Percentiles rank a stretch among this genome's conserved stretches.
These are phyloP conservation scores for Candida hispaniensis DNA, from an alignment of 805 yeast species.

Conservation along the genomic window DNA sequence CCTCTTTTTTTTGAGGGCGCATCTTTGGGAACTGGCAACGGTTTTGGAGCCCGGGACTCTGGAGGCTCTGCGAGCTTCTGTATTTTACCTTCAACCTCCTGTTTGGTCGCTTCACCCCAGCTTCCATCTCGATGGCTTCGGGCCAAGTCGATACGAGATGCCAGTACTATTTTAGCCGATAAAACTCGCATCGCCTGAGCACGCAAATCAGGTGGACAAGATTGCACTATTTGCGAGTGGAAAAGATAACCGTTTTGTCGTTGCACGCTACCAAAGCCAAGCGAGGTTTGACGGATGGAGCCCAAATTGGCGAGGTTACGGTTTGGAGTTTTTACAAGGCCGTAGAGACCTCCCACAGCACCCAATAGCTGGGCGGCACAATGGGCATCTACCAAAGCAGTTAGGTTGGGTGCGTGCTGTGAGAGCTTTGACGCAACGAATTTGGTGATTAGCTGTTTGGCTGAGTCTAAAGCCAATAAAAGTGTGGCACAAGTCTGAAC, in stretches of 20 bases:
- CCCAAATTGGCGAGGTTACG: slow-evolving; percentile 80
- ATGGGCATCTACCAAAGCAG: slow-evolving; percentile 58
- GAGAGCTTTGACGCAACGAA: slow-evolving; percentile 49
- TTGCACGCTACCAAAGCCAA: slow-evolving; percentile 34
- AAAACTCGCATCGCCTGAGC: slow-evolving; percentile 67
- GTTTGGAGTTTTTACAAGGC: slow-evolving; percentile 60
- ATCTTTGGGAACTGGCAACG: slow-evolving; percentile 69
- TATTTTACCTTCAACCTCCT: slow-evolving; percentile 52
- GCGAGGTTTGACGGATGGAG: slow-evolving; percentile 33
- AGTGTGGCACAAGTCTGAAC: too few species aligned
- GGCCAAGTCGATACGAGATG: slow-evolving; percentile 70
- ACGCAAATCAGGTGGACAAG: slow-evolving; percentile 46
- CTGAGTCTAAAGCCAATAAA: slow-evolving; percentile 37
- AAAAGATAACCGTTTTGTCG: slow-evolving; percentile 62
- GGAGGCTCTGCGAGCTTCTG: slow-evolving; percentile 75
- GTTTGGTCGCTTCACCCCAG: slow-evolving; percentile 47
- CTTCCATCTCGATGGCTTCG: slow-evolving; percentile 36
- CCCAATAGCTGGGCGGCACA: slow-evolving; percentile 66
- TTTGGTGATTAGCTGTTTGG: slow-evolving; percentile 36
- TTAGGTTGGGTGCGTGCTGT: slow-evolving; percentile 67
- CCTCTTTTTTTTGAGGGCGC: slow-evolving; percentile 73
- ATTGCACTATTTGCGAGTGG: slow-evolving; percentile 47
- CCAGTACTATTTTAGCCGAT: slow-evolving; percentile 68
- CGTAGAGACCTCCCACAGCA: slow-evolving; percentile 55
- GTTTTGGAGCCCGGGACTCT: slow-evolving; percentile 44